These are phyloP conservation scores for Diaporthe velutina DNA, from an alignment of 2,329 filamentous ascomycete species.

Conservation along the genomic window DNA sequence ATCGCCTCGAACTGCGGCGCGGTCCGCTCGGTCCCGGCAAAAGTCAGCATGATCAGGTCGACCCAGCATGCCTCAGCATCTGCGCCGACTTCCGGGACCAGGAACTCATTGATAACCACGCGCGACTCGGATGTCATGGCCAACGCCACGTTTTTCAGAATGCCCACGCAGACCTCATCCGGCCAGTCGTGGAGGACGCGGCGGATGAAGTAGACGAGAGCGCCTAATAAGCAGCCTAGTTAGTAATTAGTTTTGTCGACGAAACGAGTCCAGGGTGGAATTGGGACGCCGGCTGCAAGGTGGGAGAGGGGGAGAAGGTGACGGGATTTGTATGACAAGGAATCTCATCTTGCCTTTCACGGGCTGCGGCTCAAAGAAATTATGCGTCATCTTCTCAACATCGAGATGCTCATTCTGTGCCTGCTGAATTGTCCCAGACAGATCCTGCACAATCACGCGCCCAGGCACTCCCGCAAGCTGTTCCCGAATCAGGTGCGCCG, in stretches of 20 bases:
- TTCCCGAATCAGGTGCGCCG: neutral
- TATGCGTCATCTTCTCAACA: neutral
- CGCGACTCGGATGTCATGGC: neutral
- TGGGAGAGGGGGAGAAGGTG: no score
- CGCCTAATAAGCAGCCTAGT: no score
- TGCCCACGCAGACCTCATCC: neutral
- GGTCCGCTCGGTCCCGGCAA: neutral
- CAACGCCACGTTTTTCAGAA: neutral
- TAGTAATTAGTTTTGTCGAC: no score
- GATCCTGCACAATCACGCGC: neutral
- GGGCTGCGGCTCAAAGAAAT: neutral
- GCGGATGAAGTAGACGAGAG: neutral
- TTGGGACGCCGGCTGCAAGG: no score
- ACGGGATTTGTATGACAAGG: no score
- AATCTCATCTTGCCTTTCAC: neutral
- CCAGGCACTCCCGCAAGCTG: neutral
- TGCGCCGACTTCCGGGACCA: slow-evolving; percentile 1
- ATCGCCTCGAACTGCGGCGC: neutral
- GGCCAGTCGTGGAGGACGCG: neutral
- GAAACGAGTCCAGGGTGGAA: no score
- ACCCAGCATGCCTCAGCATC: neutral
- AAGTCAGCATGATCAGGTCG: neutral
- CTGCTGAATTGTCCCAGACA: neutral
- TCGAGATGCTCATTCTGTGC: neutral
- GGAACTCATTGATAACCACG: neutral